Conservation (phyloP, 371 early-diverging fungal species). For the Capniomyces stellatus region DNA sequence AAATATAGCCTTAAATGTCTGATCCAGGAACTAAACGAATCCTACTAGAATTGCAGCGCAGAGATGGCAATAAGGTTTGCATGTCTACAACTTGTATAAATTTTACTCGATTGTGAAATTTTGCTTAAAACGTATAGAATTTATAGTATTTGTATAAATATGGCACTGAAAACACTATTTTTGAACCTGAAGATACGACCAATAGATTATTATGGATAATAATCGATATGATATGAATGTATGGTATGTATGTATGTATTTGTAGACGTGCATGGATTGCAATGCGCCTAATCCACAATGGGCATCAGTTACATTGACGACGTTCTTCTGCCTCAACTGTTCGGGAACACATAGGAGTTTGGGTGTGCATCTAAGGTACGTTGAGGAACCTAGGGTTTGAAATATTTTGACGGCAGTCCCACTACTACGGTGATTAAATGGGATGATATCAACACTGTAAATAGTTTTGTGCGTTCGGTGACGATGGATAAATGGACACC, state of each 20-base stretch:
- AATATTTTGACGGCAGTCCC: background rate
- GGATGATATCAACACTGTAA: slow-evolving; percentile 15
- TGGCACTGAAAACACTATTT: no score
- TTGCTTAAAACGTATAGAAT: background rate
- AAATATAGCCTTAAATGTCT: no score
- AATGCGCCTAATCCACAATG: slow-evolving; percentile 65
- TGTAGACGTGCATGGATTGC: slow-evolving; percentile 71
- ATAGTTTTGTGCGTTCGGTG: slow-evolving; percentile 82
- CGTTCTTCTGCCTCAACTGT: slow-evolving; percentile 94
- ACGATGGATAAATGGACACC: slow-evolving; percentile 96
- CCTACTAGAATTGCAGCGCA: slow-evolving; percentile 46
- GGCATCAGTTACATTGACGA: slow-evolving; percentile 91
- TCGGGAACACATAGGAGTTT: slow-evolving; percentile 82
- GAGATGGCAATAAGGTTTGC: slow-evolving; percentile 42
- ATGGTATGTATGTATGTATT: no score
- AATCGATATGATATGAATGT: no score
- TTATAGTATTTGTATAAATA: background rate
- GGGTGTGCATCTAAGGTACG: slow-evolving; percentile 73
- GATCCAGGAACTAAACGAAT: slow-evolving; percentile 40
- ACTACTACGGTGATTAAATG: background rate
- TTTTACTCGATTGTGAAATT: background rate
- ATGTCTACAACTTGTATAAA: background rate
- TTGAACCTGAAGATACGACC: no score
- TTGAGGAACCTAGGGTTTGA: slow-evolving; percentile 13
- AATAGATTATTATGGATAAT: no score